Evolutionary conservation across 1,284 basidiomycete species (phyloP).

Genomic region (Ceratorhiza oryzae-sativae): DNA sequence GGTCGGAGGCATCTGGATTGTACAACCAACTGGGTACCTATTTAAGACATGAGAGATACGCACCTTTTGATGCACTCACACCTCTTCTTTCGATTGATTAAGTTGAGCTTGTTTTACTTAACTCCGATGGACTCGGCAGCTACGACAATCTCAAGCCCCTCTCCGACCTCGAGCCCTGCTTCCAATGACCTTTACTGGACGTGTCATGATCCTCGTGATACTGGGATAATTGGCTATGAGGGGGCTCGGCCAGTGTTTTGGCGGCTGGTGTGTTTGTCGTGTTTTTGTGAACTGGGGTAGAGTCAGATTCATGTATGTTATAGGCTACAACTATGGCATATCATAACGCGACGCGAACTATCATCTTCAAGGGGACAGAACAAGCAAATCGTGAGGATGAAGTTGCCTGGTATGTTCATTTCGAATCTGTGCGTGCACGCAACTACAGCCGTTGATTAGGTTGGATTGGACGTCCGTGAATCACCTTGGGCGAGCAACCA

Average conservation of each 20-base stretch:
- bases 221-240: slow-evolving; percentile 70
- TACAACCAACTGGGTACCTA: not conserved
- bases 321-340: slow-evolving; percentile 38
- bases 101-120: not conserved
- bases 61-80: not conserved
- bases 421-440: not conserved
- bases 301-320: not conserved
- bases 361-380: slow-evolving; percentile 25
- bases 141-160: slow-evolving; percentile 22
- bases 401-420: slow-evolving; percentile 38
- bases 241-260: slow-evolving; percentile 66
- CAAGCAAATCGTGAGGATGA: slow-evolving; percentile 25
- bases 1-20: not conserved
- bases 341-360: slow-evolving; percentile 34
- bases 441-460: slow-evolving; percentile 8
- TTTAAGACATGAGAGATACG: slow-evolving; percentile 10
- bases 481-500: slow-evolving; percentile 63
- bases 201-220: slow-evolving; percentile 67
- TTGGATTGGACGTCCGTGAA: slow-evolving; percentile 64
- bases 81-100: slow-evolving; percentile 17
- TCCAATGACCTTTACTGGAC: slow-evolving; percentile 64
- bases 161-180: not conserved
- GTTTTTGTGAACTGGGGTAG: not conserved
- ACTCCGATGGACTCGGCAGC: not conserved
- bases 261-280: slow-evolving; percentile 18